Conservation (phyloP, 306 rosid species). For the Cucurbita argyrosperma region DNA sequence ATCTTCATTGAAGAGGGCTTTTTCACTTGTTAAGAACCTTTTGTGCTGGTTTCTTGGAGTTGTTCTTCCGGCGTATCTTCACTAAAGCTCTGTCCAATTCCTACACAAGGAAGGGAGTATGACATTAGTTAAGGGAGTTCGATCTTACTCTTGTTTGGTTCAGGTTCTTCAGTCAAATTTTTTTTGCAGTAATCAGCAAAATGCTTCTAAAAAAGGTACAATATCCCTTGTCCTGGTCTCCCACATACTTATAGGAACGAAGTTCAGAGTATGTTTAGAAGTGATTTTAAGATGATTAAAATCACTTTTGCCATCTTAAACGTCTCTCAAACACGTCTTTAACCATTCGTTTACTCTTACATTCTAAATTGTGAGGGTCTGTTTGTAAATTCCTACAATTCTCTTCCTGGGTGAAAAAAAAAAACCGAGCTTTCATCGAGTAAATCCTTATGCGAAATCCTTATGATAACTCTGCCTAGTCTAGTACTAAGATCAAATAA, state of each 20-base stretch:
- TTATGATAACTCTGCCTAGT: not conserved
- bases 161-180: not conserved
- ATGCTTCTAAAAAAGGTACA: not conserved
- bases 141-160: not conserved
- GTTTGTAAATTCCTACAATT: not conserved
- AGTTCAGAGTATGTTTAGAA: not conserved
- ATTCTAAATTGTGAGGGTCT: not conserved
- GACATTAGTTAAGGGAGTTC: not conserved
- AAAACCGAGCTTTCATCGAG: too few species aligned
- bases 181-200: not conserved
- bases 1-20: not conserved
- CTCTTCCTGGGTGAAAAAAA: too few species aligned
- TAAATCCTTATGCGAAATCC: not conserved
- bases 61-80: conserved; percentile 77
- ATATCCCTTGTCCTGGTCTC: not conserved
- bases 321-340: not conserved
- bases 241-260: not conserved
- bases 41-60: conserved; percentile 63
- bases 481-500: not conserved
- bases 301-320: not conserved
- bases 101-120: conserved; percentile 17
- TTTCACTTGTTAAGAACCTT: not conserved
- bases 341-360: too few species aligned
- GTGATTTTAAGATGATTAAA: not conserved
- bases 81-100: conserved; percentile 65